These are phyloP conservation scores for Lyophyllum decastes DNA, from an alignment of 768 basidiomycete genomes.

Conservation along the genomic window DNA sequence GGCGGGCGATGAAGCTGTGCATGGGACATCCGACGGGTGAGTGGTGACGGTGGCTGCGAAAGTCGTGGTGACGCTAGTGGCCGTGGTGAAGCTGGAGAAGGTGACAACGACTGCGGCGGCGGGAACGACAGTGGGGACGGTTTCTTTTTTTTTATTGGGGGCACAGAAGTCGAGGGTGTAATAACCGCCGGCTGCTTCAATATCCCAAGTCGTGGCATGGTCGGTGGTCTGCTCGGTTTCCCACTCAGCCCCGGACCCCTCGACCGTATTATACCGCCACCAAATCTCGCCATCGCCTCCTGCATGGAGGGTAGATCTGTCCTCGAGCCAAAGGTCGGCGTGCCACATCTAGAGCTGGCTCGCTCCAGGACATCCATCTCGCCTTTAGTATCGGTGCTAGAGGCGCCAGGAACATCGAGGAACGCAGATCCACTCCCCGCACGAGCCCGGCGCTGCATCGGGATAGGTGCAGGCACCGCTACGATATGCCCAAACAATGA, in stretches of 20 bases:
- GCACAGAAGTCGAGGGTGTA: slow-evolving; percentile 7
- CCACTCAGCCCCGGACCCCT: slow-evolving; percentile 10
- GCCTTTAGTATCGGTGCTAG: neutral
- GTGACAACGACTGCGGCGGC: slow-evolving; percentile 20
- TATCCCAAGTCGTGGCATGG: slow-evolving; percentile 7
- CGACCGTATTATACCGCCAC: slow-evolving; percentile 22
- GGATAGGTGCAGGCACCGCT: slow-evolving; percentile 61
- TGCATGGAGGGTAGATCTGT: slow-evolving; percentile 46
- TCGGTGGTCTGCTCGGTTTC: neutral
- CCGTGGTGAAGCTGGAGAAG: slow-evolving; percentile 20
- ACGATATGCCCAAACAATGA: slow-evolving; percentile 73
- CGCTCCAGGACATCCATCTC: slow-evolving; percentile 41
- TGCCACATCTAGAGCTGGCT: slow-evolving; percentile 55
- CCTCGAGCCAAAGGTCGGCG: slow-evolving; percentile 63
- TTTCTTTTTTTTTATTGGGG: slow-evolving; percentile 29
- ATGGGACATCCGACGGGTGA: slow-evolving; percentile 21
- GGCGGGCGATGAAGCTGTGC: slow-evolving; percentile 22
- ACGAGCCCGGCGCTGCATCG: slow-evolving; percentile 27
- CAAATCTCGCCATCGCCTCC: slow-evolving; percentile 44
- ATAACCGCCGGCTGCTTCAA: slow-evolving; percentile 25
- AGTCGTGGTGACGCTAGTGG: slow-evolving; percentile 12
- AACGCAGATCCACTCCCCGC: slow-evolving; percentile 24
- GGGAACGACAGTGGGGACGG: slow-evolving; percentile 33
- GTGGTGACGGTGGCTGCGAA: slow-evolving; percentile 17
- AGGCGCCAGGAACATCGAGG: slow-evolving; percentile 16